phyloP scores from a whole-genome alignment of 345 rosid species.

The Pugionium cornutum region DNA sequence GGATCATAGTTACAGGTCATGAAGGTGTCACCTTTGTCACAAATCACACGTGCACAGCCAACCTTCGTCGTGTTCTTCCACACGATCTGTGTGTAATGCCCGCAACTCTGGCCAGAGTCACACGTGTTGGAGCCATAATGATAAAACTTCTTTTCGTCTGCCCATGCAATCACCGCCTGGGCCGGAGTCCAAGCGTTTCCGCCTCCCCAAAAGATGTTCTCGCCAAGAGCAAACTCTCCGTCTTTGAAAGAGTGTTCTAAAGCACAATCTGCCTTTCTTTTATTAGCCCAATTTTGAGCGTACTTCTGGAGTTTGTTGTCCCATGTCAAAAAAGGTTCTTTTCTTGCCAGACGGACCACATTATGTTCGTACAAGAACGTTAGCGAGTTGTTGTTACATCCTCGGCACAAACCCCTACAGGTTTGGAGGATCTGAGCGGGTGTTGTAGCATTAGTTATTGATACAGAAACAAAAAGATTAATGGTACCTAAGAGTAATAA shows the following conservation, averaged over 20 bases:
- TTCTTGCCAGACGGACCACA: slow-evolving; percentile 57
- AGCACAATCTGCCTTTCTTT: slow-evolving; percentile 62
- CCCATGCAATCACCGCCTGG: slow-evolving; percentile 74
- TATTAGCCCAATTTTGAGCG: slow-evolving; percentile 82
- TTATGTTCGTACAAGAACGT: slow-evolving; percentile 73
- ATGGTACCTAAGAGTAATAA: slow-evolving; percentile 38
- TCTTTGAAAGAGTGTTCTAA: slow-evolving; percentile 65
- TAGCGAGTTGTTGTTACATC: slow-evolving; percentile 70
- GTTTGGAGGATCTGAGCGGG: slow-evolving; percentile 43
- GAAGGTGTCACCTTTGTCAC: slow-evolving; percentile 75
- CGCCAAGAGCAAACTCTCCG: slow-evolving; percentile 65
- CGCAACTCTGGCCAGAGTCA: slow-evolving; percentile 64
- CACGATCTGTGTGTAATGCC: slow-evolving; percentile 86
- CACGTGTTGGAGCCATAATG: slow-evolving; percentile 57
- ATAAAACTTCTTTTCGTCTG: slow-evolving; percentile 72
- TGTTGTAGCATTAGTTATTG: slow-evolving; percentile 29
- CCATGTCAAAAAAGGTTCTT: slow-evolving; percentile 76
- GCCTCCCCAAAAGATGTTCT: slow-evolving; percentile 81
- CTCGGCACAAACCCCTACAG: slow-evolving; percentile 63
- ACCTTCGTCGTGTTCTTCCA: slow-evolving; percentile 68
- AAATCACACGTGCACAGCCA: slow-evolving; percentile 79
- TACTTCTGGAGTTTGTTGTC: slow-evolving; percentile 66
- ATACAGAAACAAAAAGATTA: slow-evolving; percentile 20
- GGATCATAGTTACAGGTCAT: slow-evolving; percentile 95
- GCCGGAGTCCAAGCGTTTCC: slow-evolving; percentile 63